Evolutionary conservation across 2,329 filamentous ascomycete species (phyloP).

Genomic region (Penicillium fuscoglaucum): DNA sequence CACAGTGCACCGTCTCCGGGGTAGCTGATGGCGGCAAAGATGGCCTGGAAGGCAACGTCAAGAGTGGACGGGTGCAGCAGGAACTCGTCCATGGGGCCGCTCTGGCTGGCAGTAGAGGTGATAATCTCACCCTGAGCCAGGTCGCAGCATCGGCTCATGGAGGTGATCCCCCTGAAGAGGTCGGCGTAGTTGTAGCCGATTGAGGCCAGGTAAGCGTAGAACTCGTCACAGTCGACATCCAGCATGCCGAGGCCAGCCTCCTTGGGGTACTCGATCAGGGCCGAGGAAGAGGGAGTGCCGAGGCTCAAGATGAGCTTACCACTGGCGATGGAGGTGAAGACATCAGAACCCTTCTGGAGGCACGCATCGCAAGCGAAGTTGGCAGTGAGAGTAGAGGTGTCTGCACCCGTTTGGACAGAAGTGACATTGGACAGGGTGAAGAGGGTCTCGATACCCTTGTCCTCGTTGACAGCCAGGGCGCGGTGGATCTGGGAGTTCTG

Average conservation of each 20-base stretch:
- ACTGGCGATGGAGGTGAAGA: neutral
- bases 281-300: neutral
- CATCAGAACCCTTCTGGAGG: neutral
- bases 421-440: neutral
- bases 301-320: neutral
- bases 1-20: neutral
- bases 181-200: neutral
- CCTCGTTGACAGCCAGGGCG: neutral
- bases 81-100: neutral
- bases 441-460: neutral
- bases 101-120: neutral
- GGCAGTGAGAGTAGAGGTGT: neutral
- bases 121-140: neutral
- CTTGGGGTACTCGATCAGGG: neutral
- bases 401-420: neutral
- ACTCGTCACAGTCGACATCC: neutral
- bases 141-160: neutral
- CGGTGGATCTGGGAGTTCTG: neutral
- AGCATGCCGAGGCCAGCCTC: neutral
- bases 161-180: neutral
- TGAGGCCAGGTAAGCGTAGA: neutral
- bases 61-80: neutral
- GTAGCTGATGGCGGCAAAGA: neutral
- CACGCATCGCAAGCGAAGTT: neutral
- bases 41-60: neutral